Conservation (phyloP, 2,329 filamentous ascomycete species). For the Xylariaceae sp. region DNA sequence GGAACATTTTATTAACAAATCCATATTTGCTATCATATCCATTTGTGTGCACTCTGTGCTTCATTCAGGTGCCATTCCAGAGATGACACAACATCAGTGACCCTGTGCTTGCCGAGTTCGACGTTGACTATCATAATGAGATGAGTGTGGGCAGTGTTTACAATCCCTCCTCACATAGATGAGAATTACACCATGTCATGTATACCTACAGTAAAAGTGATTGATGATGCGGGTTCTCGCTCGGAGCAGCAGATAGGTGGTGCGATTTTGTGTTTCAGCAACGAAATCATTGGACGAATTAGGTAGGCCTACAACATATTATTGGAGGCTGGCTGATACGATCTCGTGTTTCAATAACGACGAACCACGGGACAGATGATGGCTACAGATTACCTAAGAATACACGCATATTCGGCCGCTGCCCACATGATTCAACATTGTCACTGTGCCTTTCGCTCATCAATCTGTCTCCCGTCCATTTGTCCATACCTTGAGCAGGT, state of each 20-base stretch:
- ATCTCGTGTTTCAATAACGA: not conserved
- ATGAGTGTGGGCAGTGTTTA: not conserved
- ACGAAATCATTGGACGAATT: not conserved
- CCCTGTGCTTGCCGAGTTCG: not conserved
- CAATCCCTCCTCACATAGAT: too few species aligned
- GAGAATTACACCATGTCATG: too few species aligned
- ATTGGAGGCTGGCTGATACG: not conserved
- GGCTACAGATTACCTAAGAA: too few species aligned
- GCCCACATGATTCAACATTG: not conserved
- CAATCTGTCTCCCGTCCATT: not conserved
- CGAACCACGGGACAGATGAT: not conserved
- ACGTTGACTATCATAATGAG: not conserved
- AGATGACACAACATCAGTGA: not conserved
- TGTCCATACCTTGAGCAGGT: too few species aligned
- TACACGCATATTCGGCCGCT: not conserved
- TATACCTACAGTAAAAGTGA: too few species aligned
- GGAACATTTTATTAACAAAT: not conserved
- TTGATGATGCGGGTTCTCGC: too few species aligned
- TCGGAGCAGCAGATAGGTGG: too few species aligned
- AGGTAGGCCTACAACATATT: not conserved
- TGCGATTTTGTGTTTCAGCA: too few species aligned
- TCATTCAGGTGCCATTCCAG: not conserved
- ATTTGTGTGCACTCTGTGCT: not conserved
- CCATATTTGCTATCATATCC: not conserved
- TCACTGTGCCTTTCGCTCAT: not conserved